Conservation (phyloP, 768 basidiomycete genomes). For the Mycena albidolilacea region DNA sequence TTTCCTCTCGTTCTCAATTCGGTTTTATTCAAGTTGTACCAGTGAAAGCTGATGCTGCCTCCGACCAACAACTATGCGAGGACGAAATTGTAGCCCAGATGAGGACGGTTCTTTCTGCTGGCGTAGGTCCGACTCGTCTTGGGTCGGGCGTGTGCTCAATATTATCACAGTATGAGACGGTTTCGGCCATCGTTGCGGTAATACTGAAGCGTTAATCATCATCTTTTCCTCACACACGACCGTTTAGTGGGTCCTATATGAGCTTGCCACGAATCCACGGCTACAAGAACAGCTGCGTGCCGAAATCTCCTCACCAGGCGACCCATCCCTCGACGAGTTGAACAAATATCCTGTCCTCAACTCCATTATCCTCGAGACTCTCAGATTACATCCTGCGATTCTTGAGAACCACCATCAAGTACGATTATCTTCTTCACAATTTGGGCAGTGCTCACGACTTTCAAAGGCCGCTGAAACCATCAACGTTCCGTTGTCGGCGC, state of each 20-base stretch:
- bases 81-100: slow-evolving; percentile 71
- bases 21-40: slow-evolving; percentile 5
- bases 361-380: slow-evolving; percentile 72
- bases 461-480: slow-evolving; percentile 66
- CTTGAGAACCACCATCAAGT: slow-evolving; percentile 79
- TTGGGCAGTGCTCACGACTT: slow-evolving; percentile 24
- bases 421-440: slow-evolving; percentile 13
- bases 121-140: slow-evolving; percentile 45
- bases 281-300: slow-evolving; percentile 71
- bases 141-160: not conserved
- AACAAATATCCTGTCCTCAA: slow-evolving; percentile 70
- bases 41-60: slow-evolving; percentile 62
- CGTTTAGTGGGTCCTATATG: slow-evolving; percentile 76
- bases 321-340: slow-evolving; percentile 68
- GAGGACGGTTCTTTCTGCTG: slow-evolving; percentile 75
- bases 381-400: slow-evolving; percentile 74
- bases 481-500: slow-evolving; percentile 67
- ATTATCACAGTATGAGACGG: slow-evolving; percentile 56
- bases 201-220: slow-evolving; percentile 7
- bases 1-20: not conserved
- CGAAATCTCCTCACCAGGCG: slow-evolving; percentile 61
- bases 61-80: slow-evolving; percentile 58
- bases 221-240: slow-evolving; percentile 21
- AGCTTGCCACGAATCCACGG: slow-evolving; percentile 65
- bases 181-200: slow-evolving; percentile 63